Percentiles rank a stretch among this genome's conserved stretches.
These are phyloP conservation scores for Diaporthe humulicola DNA, from an alignment of 2,329 filamentous ascomycete genomes.

Conservation along the genomic window DNA sequence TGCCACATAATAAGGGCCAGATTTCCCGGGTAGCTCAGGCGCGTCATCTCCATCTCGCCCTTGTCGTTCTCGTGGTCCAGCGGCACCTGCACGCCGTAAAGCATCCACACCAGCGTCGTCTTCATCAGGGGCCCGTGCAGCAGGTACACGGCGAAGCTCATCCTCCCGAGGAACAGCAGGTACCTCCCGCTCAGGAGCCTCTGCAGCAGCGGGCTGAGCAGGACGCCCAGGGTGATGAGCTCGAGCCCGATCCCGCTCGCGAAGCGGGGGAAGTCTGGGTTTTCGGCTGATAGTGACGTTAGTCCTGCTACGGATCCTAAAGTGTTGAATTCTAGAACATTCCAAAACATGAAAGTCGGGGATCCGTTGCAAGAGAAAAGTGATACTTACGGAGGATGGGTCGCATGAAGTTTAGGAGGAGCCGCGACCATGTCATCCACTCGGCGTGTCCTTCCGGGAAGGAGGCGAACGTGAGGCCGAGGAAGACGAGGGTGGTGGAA, in stretches of 20 bases:
- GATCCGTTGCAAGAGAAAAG: no score
- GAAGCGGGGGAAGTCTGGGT: conserved; percentile 60
- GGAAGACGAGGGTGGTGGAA: conserved; percentile 61
- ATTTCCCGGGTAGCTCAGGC: conserved; percentile 52
- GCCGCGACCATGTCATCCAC: conserved; percentile 66
- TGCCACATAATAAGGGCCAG: conserved; percentile 54
- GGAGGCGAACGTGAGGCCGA: conserved; percentile 70
- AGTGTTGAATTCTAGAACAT: no score
- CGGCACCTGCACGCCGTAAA: conserved; percentile 61
- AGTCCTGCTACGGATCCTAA: no score
- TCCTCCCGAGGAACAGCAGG: conserved; percentile 73
- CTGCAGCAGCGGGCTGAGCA: conserved; percentile 65
- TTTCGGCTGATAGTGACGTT: no score
- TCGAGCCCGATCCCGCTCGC: conserved; percentile 54
- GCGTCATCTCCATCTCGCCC: conserved; percentile 49
- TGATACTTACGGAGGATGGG: conserved; percentile 62
- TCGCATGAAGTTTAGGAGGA: conserved; percentile 56
- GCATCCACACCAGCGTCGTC: conserved; percentile 70
- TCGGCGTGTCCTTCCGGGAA: conserved; percentile 69
- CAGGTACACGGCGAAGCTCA: conserved; percentile 75
- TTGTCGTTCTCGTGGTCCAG: conserved; percentile 53
- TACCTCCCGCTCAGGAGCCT: conserved; percentile 65
- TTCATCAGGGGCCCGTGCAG: conserved; percentile 73
- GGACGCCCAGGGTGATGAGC: conserved; percentile 63
- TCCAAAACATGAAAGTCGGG: no score